These are phyloP conservation scores for Haplographium delicatum DNA, from an alignment of 495 filamentous ascomycete species.

Conservation along the genomic window DNA sequence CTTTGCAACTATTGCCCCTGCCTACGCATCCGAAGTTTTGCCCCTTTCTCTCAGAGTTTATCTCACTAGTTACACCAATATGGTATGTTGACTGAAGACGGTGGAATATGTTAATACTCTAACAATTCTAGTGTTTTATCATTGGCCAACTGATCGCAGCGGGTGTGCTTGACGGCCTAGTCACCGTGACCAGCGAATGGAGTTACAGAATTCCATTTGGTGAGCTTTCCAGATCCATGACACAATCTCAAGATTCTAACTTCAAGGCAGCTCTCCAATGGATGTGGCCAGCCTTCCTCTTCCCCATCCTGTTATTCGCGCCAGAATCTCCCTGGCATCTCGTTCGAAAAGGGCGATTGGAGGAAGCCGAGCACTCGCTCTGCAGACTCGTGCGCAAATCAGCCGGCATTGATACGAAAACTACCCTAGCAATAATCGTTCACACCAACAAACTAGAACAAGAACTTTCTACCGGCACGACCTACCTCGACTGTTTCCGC, in stretches of 20 bases:
- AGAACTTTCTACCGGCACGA: conserved; percentile 49
- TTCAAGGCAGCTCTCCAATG: conserved; percentile 40
- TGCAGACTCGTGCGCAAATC: conserved; percentile 41
- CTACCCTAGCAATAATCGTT: conserved; percentile 53
- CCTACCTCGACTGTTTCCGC: conserved; percentile 48
- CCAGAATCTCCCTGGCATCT: conserved; percentile 48
- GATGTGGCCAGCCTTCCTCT: conserved; percentile 46
- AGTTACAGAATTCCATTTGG: conserved; percentile 49
- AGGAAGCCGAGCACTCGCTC: conserved; percentile 44
- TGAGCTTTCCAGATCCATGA: neutral
- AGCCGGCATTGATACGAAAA: conserved; percentile 33
- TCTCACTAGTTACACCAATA: conserved; percentile 36
- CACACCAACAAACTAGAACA: conserved; percentile 58
- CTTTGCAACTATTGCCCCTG: conserved; percentile 45
- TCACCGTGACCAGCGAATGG: conserved; percentile 37
- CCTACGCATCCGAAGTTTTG: conserved; percentile 35
- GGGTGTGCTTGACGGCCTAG: conserved; percentile 43
- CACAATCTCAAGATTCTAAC: neutral
- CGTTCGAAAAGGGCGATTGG: conserved; percentile 49
- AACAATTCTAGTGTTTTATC: conserved; percentile 45
- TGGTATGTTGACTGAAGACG: conserved; percentile 22
- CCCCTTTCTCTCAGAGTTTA: conserved; percentile 14
- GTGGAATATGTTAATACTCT: neutral
- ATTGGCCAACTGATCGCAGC: conserved; percentile 56
- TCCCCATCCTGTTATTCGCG: conserved; percentile 34